Base-by-base conservation (phyloP, 257 asterid genomes). In the Handroanthus guayacan region DNA sequence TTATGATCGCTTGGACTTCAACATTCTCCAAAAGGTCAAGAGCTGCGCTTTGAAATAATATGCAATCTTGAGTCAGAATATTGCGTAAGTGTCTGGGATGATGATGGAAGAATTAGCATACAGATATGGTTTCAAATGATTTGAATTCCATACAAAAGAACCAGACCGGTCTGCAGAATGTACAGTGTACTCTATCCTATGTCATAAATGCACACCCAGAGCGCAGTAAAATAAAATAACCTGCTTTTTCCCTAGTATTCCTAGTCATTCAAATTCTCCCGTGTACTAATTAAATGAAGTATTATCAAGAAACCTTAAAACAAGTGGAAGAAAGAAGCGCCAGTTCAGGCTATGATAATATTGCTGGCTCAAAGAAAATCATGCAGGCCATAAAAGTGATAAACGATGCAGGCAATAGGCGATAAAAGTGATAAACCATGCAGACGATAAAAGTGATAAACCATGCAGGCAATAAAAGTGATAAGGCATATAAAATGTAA, bases 21-120 rank as follows among this genome's bases (percentile, higher is more conserved):
- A 74, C 68, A 45, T 76, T 75, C 67, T 87, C 84, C 54, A 82
- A 71, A 41, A 85, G 88, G 54, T 85, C 87, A 39, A 79, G 54
- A 71, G 83, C 88, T 85, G 85, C 80, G 67, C 8, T 17, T 37
- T 16, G 72, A 74, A 48, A 51, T 16, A 50, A 72, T n/a, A 17
- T 58, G 69, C 38, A 62, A 55, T 48, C 72, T 54, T 36, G 43
- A 34, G 56, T 58, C 18, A 76, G 62, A 64, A 43, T 62, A 66
- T 20, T 37, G 7, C 4, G 8, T 63, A 64, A 64, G 74, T 47
- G 41, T 41, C 31, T 25, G 31, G 31, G 31, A 25, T 25, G 31
- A 25, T 25, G 31, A 25, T 25, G 31, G 1, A 25, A 25, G 31
- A 4, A 51, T 51, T 18, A 51, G 57, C 18, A 14, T 13, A 14